Base-by-base conservation (phyloP, 768 basidiomycete species). In the Russula brevipes region DNA sequence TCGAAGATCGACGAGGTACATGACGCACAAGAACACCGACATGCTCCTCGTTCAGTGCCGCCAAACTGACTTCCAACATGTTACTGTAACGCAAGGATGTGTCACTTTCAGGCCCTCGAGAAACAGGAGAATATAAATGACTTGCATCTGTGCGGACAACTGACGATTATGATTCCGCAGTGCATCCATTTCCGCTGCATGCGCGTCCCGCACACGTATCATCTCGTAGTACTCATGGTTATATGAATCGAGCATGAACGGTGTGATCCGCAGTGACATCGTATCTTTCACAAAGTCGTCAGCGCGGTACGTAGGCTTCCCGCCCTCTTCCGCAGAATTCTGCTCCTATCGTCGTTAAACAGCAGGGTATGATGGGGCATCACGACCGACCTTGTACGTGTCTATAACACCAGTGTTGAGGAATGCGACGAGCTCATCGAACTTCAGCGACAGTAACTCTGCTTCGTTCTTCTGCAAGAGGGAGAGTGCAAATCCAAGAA, bases 171-270 rank as follows among this genome's bases (percentile, higher is more conserved):
- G 85, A 66, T 82, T 89, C 63, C 91, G 81, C 30, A 99, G 80
- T 41, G 81, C 79, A 68, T 97, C 96, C 72, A 98, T 80, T 74
- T 95, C 91, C 30, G 81, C 75, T 0, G 88, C 86, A 75, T 96
- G 93, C 62, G 89, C 89, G 63, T 94, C 92, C 41, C 85, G 86
- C 55, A 82, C 82, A 30, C 86, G 83, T 62, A 91, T 76, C 58
- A 86, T 75, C 61, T 96, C 94, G 66, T 91, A 85, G 71, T 94
- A 96, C 76, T 97, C 94, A 58, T 86, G 89, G 38, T 87, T 83
- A 72, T 91, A 96, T 19, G 85, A 81, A 70, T 98, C 96, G 45
- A 98, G 79, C 92, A 95, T 94, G 76, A 98, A 95, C 0, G 97
- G 92, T 4, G 95, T 97, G 67, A 99, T 93, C 65, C 82, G 82